phyloP scores from a whole-genome alignment of 129 eudicot genomes.

The Helianthus tuberosus region DNA sequence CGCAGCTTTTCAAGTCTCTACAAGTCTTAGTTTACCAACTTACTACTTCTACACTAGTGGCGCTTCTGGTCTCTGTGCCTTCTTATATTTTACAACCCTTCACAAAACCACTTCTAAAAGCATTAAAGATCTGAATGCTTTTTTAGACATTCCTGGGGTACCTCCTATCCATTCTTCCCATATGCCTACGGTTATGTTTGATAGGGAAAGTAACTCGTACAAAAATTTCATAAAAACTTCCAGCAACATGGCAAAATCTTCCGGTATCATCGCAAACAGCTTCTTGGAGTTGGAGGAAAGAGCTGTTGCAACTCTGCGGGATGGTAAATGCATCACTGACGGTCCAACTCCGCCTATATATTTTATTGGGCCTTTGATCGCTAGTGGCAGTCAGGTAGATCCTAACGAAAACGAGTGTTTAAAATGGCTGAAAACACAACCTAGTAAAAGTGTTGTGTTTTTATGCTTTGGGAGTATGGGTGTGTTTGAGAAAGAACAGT shows the following conservation, averaged over 20 bases:
- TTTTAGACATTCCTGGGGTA: slow-evolving; percentile 46
- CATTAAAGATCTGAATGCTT: slow-evolving; percentile 33
- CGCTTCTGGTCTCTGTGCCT: slow-evolving; percentile 37
- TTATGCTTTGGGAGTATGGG: slow-evolving; percentile 81
- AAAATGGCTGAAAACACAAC: slow-evolving; percentile 65
- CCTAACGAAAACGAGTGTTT: slow-evolving; percentile 41
- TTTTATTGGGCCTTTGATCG: slow-evolving; percentile 59
- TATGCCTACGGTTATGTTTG: slow-evolving; percentile 24
- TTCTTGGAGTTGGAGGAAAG: slow-evolving; percentile 46
- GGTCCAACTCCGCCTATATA: slow-evolving; percentile 55
- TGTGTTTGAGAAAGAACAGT: slow-evolving; percentile 43
- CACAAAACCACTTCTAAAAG: slow-evolving; percentile 32
- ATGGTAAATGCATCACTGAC: slow-evolving; percentile 43
- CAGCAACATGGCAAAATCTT: slow-evolving; percentile 29
- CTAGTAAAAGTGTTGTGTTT: slow-evolving; percentile 63
- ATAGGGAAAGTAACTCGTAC: slow-evolving; percentile 24
- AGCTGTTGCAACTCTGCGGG: slow-evolving; percentile 38
- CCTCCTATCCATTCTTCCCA: slow-evolving; percentile 50
- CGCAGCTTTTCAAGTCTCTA: slow-evolving; percentile 49
- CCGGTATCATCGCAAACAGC: slow-evolving; percentile 50
- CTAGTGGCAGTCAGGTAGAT: background rate
- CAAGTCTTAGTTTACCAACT: slow-evolving; percentile 50
- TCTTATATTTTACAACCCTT: slow-evolving; percentile 46
- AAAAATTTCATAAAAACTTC: slow-evolving; percentile 35
- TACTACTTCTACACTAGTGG: slow-evolving; percentile 57